phyloP scores from a whole-genome alignment of 169 alveolate genomes.

The Cryptosporidium andersoni region DNA sequence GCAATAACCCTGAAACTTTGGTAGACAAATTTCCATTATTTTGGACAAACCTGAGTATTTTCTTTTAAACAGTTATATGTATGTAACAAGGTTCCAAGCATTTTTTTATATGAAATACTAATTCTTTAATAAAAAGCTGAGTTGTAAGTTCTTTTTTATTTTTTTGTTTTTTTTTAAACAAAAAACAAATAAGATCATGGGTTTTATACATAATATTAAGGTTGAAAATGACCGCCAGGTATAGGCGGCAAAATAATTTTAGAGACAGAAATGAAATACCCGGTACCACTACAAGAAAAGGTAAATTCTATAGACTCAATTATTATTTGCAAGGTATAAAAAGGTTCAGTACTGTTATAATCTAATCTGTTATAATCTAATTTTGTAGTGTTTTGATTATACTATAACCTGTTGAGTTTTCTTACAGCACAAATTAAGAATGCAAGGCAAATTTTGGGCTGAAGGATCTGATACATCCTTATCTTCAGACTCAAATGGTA shows the following conservation, averaged over 20 bases:
- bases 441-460: slow-evolving; percentile 89
- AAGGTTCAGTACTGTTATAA: no score
- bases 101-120: neutral
- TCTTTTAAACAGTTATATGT: slow-evolving; percentile 48
- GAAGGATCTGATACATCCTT: slow-evolving; percentile 80
- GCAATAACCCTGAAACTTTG: neutral
- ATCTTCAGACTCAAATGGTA: slow-evolving; percentile 71
- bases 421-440: neutral
- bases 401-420: no score
- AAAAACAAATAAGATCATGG: no score
- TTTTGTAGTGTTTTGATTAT: no score
- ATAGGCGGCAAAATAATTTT: no score
- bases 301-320: neutral
- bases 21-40: neutral
- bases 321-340: neutral
- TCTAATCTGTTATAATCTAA: no score
- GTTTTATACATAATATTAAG: no score
- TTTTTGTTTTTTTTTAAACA: no score
- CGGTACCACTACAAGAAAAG: neutral
- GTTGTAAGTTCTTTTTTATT: no score
- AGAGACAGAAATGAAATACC: neutral
- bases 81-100: slow-evolving; percentile 1
- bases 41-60: slow-evolving; percentile 42
- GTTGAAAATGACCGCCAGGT: no score
- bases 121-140: no score